Evolutionary conservation across 1,284 basidiomycete species (phyloP).

Genomic region (Ustilago bromivora): DNA sequence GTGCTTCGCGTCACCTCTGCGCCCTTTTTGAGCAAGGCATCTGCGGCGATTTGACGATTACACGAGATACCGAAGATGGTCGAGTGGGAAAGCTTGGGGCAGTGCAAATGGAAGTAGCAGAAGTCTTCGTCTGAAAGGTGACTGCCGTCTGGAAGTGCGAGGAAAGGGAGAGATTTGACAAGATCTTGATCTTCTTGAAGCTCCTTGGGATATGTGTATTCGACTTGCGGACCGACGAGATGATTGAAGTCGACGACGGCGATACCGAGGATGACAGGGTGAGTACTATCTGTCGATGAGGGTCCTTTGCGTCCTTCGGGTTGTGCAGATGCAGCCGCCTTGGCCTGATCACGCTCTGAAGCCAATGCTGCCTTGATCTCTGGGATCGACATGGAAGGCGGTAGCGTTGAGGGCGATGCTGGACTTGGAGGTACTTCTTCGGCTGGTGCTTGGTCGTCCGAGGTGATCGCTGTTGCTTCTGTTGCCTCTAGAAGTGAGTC

Average conservation of each 20-base stretch:
- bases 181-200: slow-evolving; percentile 64
- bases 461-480: neutral
- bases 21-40: slow-evolving; percentile 82
- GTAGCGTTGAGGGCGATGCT: slow-evolving; percentile 19
- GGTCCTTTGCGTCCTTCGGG: neutral
- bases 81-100: slow-evolving; percentile 37
- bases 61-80: slow-evolving; percentile 70
- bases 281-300: neutral
- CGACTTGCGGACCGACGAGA: slow-evolving; percentile 67
- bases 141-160: slow-evolving; percentile 97
- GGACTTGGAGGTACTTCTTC: slow-evolving; percentile 11
- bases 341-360: slow-evolving; percentile 35
- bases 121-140: slow-evolving; percentile 95
- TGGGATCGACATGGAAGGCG: slow-evolving; percentile 43
- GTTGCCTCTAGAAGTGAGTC: neutral
- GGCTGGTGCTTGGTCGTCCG: neutral
- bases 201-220: slow-evolving; percentile 60
- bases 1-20: slow-evolving; percentile 92
- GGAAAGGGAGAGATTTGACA: slow-evolving; percentile 80
- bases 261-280: slow-evolving; percentile 62
- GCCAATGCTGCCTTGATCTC: slow-evolving; percentile 50
- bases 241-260: slow-evolving; percentile 69
- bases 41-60: slow-evolving; percentile 91
- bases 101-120: slow-evolving; percentile 88
- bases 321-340: slow-evolving; percentile 17